These are phyloP conservation scores for Elsinoe batatas DNA, from an alignment of 2,329 filamentous ascomycete species.

Conservation along the genomic window DNA sequence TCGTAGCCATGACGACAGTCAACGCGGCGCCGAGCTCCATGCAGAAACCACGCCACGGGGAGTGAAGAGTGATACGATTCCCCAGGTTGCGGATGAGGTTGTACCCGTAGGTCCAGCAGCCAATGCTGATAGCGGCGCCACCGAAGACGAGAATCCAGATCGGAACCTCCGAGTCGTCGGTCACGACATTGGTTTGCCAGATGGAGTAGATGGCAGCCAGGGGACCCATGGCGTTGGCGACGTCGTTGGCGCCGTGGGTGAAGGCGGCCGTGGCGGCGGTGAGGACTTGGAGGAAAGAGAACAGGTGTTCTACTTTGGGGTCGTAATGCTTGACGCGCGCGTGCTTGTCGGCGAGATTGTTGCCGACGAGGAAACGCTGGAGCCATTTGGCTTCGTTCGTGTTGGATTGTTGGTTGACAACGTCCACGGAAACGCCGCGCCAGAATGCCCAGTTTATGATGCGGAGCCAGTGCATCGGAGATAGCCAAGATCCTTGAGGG, in stretches of 20 bases:
- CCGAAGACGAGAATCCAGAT: slow-evolving; percentile 51
- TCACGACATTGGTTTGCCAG: slow-evolving; percentile 40
- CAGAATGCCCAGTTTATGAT: slow-evolving; percentile 14
- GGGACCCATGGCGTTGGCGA: slow-evolving; percentile 53
- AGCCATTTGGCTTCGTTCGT: slow-evolving; percentile 6
- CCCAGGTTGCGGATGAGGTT: slow-evolving; percentile 53
- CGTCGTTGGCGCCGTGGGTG: slow-evolving; percentile 59
- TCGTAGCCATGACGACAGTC: slow-evolving; percentile 53
- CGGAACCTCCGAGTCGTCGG: slow-evolving; percentile 42
- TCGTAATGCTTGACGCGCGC: slow-evolving; percentile 37
- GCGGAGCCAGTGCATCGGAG: slow-evolving; percentile 15
- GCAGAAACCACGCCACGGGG: slow-evolving; percentile 47
- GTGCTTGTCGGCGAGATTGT: slow-evolving; percentile 20
- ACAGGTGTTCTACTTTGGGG: slow-evolving; percentile 51
- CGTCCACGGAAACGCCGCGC: slow-evolving; percentile 19
- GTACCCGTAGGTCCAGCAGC: slow-evolving; percentile 53
- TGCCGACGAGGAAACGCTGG: slow-evolving; percentile 18
- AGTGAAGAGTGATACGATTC: slow-evolving; percentile 52
- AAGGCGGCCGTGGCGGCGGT: slow-evolving; percentile 64
- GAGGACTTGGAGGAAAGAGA: slow-evolving; percentile 55
- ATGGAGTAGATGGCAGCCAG: slow-evolving; percentile 52
- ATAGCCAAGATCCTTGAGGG: slow-evolving; percentile 16
- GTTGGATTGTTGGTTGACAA: slow-evolving; percentile 26
- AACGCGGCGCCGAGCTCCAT: slow-evolving; percentile 53
- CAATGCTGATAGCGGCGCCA: slow-evolving; percentile 43